Evolutionary conservation across 2,329 filamentous ascomycete genomes (phyloP), one percentile per base, ranked within the genome.

Genomic region (Dothidotthia symphoricarpi): DNA sequence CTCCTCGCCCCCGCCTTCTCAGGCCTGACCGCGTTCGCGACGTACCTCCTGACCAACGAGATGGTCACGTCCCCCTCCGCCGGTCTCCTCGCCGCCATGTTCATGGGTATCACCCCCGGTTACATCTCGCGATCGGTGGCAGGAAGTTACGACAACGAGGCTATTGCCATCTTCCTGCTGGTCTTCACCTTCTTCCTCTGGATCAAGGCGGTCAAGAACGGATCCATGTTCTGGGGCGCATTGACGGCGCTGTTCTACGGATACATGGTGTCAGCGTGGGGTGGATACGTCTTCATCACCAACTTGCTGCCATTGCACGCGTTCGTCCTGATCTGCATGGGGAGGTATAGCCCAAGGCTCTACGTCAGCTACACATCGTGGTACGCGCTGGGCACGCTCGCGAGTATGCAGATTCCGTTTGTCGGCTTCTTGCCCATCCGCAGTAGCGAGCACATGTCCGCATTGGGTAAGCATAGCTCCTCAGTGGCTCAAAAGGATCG

Each of bases 251-350:
- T 98, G 38, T 97, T 94, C 73, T 98, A 98, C 71, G 93, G 93
- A 63, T 98, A 98, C 81, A 98, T 98, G 93, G 93, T 98, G 50
- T 93, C 91, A 32, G 95, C 94, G 13, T 98, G 93, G 93, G 93
- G 93, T 77, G 93, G 93, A 64, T 98, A 98, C 69, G 93, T 95
- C 61, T 98, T 98, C 80, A 98, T 98, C 64, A 98, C 94, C 45
- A 96, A 95, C 68, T 74, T 98, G 70, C 82, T 98, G 43, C 93
- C 93, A 25, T 80, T 98, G 53, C 93, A 98, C 69, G 83, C 88
- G 6, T 90, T 98, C 57, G 88, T 95, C 31, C 77, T 98, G 53
- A 85, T 98, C 61, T 88, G 86, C 72, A 98, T 98, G 91, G 94
- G 94, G 34, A 78, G 93, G 43, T 98, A 94, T 71, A 97, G 90